Base-by-base conservation (phyloP, 257 asterid species). In the Solanum ahanhuiri region DNA sequence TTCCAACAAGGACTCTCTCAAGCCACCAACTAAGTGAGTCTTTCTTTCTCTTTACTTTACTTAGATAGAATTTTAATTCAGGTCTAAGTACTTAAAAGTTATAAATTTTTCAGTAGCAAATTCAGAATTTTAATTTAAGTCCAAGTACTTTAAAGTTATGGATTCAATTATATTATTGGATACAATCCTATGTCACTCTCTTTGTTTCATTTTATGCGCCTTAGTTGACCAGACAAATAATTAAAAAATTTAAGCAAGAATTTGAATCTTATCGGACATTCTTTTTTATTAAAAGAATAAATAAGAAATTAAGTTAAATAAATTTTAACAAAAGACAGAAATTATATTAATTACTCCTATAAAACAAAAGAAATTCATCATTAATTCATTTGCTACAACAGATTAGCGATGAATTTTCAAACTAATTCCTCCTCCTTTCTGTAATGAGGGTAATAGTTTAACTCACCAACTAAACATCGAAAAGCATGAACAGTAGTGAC, bases 21-120 rank as follows among this genome's bases (percentile, higher is more conserved):
- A 91, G 88, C 93, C 94, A 72, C 94, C 94, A 12, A 89, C 94
- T 81, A 91, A 91, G 94, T 91, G 70, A 88, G 87, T 7, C 75
- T 3, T 20, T 5, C 12, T 18, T 3, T 51, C 20, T 69, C 0
- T 69, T 30, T 69, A 31, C 76, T 10, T 63, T 35, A 35, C 37
- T 37, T 37, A 8, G 22, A 48, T 25, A 25, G 0, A 7, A 66
- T 66, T 63, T 66, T 66, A 66, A 25, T 66, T 66, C 22, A 66
- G 5, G 22, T 28, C 20, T 66, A 25, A 64, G 0, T 12, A 17
- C n/a, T 57, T 12, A 66, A 28, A 64, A 28, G 4, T 25, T 25
- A 63, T 63, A 15, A 12, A 10, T 63, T 63, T 1, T 63, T 10
- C 70, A 23, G 0, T 18, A 5, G 1, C 30, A 6, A 0, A n/a